Evolutionary conservation across 345 rosid genomes (phyloP).

Genomic region (Zanthoxylum bungeanum): DNA sequence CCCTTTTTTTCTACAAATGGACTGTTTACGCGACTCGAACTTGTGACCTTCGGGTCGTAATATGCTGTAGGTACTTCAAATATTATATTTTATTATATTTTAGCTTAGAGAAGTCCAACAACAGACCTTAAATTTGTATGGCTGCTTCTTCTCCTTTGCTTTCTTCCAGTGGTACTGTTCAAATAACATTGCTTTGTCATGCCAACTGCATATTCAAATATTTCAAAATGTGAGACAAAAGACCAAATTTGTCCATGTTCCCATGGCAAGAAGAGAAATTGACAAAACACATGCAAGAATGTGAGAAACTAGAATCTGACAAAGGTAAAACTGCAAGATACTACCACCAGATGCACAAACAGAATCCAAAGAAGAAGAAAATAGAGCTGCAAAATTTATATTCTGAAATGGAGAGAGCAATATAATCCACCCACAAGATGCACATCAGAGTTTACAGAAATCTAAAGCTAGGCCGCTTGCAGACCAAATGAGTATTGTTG

Average conservation of each 20-base stretch:
- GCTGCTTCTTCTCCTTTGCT: constrained; percentile 67
- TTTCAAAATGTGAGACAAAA: constrained; percentile 4
- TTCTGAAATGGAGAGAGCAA: neutral
- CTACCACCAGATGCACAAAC: neutral
- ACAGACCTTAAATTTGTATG: constrained; percentile 72
- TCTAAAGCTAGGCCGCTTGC: neutral
- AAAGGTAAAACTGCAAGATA: constrained; percentile 9
- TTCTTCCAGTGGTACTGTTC: constrained; percentile 89
- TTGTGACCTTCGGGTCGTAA: too few relatives aligned
- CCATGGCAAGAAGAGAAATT: neutral
- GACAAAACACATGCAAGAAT: neutral
- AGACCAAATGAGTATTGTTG: neutral
- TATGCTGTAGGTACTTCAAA: neutral
- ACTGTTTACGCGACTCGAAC: too few relatives aligned
- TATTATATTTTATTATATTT: neutral
- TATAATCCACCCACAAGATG: neutral
- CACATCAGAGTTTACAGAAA: neutral
- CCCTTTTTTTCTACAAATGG: too few relatives aligned
- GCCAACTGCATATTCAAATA: constrained; percentile 60
- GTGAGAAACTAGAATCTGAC: neutral
- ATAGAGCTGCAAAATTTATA: neutral
- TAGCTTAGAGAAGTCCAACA: neutral
- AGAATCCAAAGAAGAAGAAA: neutral
- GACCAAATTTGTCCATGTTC: neutral
- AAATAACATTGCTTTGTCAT: constrained; percentile 80